A percentile compares a stretch with the other conserved stretches of the same genome.
phyloP scores from a whole-genome alignment of 345 rosid species.

The Brassica rapa region DNA sequence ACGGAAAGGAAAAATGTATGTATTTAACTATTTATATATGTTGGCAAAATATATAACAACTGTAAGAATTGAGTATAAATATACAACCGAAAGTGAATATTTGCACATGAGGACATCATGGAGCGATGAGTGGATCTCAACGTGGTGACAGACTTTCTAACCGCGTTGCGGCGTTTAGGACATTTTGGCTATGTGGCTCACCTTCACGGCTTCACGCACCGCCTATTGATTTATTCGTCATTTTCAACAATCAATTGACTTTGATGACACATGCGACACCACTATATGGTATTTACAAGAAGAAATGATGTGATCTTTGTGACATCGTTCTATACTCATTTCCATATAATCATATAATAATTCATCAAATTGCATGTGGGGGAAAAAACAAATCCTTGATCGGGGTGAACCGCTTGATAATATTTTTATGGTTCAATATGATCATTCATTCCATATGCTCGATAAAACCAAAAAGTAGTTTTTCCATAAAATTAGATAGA shows the following conservation, averaged over 20 bases:
- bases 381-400: background rate
- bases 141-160: conserved; percentile 32
- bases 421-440: background rate
- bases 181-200: conserved; percentile 1
- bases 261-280: background rate
- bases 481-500: background rate
- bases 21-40: background rate
- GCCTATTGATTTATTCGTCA: background rate
- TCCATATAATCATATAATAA: background rate
- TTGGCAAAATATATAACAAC: background rate
- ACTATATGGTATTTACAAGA: background rate
- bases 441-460: background rate
- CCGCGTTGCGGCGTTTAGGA: conserved; percentile 23
- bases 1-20: background rate
- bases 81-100: conserved; percentile 22
- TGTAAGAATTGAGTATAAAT: background rate
- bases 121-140: conserved; percentile 24
- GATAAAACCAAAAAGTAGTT: background rate
- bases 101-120: conserved; percentile 30
- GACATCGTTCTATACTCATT: background rate
- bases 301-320: background rate
- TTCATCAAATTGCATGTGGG: too few species aligned
- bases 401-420: background rate
- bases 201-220: conserved; percentile 30
- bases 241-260: background rate